These are phyloP conservation scores for Ambrosiella xylebori DNA, from an alignment of 2,329 filamentous ascomycete genomes.

Conservation along the genomic window DNA sequence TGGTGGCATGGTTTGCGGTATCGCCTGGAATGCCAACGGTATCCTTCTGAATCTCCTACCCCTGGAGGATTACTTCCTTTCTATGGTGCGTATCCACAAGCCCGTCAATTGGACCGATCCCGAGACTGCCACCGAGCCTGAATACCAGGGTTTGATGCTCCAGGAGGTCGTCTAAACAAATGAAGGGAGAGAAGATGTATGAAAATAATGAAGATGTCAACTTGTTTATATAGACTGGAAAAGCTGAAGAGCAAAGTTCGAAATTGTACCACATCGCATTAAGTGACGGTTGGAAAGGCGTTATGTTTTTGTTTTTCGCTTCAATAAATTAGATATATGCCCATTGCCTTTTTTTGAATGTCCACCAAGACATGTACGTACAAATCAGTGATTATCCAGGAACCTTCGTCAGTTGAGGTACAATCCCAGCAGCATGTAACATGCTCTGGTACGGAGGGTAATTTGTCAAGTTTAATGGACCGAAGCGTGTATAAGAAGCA, in stretches of 20 bases:
- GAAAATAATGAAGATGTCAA: not conserved
- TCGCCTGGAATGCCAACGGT: slow-evolving; percentile 42
- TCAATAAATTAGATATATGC: slow-evolving; percentile 6
- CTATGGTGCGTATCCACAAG: slow-evolving; percentile 46
- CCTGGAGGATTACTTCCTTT: slow-evolving; percentile 52
- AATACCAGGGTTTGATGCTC: slow-evolving; percentile 18
- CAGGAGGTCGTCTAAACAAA: slow-evolving; percentile 12
- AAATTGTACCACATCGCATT: not conserved
- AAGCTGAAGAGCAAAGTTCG: not conserved
- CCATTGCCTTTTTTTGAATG: not conserved
- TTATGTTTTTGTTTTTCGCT: slow-evolving; percentile 3
- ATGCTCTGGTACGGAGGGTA: too few relatives aligned
- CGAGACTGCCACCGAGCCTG: slow-evolving; percentile 21
- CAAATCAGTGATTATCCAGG: too few relatives aligned
- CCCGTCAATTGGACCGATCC: slow-evolving; percentile 28
- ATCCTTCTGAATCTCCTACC: slow-evolving; percentile 45
- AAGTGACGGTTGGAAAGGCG: not conserved
- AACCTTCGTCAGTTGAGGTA: too few relatives aligned
- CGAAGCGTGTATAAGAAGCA: too few relatives aligned
- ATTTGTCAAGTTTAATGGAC: too few relatives aligned
- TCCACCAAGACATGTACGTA: not conserved
- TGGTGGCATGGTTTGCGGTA: slow-evolving; percentile 43
- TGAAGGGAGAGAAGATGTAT: not conserved
- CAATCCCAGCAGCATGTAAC: too few relatives aligned
- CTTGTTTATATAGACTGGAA: not conserved